Evolutionary conservation across 495 filamentous ascomycete species (phyloP), one percentile per base, ranked within the genome.

Genomic region (Penicillium atrosanguineum): DNA sequence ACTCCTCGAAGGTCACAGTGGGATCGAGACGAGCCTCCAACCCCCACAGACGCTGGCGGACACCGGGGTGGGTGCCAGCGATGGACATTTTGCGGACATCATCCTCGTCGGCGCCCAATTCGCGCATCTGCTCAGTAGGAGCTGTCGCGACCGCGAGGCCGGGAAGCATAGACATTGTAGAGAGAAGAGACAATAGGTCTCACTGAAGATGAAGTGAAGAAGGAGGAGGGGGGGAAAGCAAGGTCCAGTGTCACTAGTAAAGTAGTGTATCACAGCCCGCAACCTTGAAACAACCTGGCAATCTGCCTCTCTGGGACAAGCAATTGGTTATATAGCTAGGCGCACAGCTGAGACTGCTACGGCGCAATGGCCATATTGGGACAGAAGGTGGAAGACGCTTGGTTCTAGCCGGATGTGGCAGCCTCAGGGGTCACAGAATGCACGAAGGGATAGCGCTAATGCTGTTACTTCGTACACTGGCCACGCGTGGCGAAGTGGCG

Each of bases 11-110:
- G 25, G 69, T 59, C 36, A 72, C 61, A 15, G 47, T 60, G 12
- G 43, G 16, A 41, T 72, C 70, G 29, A 65, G 53, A 53, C 64
- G 64, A 0, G 64, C 64, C 15, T 53, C 47, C n/a, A 66, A 28
- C 34, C 64, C 64, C 64, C 64, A 68, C 6, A 28, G 79, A 79
- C 57, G 72, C 71, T 41, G 70, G 80, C 36, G 79, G 79, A 34
- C 31, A 14, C 31, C 31, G 8, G 31, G 31, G 11, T 34, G 31
- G 12, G 12, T 8, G 31, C 31, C 31, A 14, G 31, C 31, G 9
- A 34, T 12, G 31, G 31, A 34, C 31, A 34, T 34, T 8, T 34
- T 34, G 9, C 31, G 31, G 11, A 34, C 12, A 1, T 34, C 31
- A 1, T 34, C 31, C 3, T 12, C 11, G 4, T 34, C 31, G 11